Conservation (phyloP, 2,329 filamentous ascomycete species). For the Microdochium nivale region DNA sequence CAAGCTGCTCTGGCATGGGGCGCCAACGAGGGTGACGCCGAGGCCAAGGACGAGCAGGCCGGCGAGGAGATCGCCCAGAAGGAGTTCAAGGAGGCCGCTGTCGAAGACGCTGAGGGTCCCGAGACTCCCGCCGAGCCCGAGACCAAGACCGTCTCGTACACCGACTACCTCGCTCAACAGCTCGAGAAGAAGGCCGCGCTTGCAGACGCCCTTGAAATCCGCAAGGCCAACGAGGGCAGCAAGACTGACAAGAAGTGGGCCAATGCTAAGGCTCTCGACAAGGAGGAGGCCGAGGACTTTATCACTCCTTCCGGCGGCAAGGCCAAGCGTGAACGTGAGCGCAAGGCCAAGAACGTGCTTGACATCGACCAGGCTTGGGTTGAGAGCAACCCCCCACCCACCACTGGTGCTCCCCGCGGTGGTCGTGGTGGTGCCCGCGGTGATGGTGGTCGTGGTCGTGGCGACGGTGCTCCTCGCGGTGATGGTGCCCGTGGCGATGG, state of each 20-base stretch:
- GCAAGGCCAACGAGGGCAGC: slow-evolving; percentile 87
- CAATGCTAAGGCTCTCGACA: slow-evolving; percentile 63
- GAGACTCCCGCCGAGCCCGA: slow-evolving; percentile 53
- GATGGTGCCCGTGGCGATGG: slow-evolving; percentile 42
- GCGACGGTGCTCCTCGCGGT: slow-evolving; percentile 23
- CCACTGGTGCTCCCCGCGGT: slow-evolving; percentile 44
- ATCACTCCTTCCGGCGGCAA: slow-evolving; percentile 68
- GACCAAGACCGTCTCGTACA: slow-evolving; percentile 85
- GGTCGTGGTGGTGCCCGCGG: slow-evolving; percentile 43
- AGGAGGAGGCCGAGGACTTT: slow-evolving; percentile 66
- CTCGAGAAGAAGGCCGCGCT: slow-evolving; percentile 70
- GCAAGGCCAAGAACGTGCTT: slow-evolving; percentile 83
- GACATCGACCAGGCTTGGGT: slow-evolving; percentile 82
- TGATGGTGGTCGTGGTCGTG: slow-evolving; percentile 33
- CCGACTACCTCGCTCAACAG: slow-evolving; percentile 71
- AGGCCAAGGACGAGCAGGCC: slow-evolving; percentile 85
- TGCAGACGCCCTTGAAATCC: slow-evolving; percentile 56
- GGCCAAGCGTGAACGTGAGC: slow-evolving; percentile 75
- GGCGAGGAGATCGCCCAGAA: slow-evolving; percentile 81
- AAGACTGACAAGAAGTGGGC: slow-evolving; percentile 91
- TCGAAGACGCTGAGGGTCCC: slow-evolving; percentile 32
- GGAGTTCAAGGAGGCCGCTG: slow-evolving; percentile 65
- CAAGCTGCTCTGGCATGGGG: slow-evolving; percentile 88
- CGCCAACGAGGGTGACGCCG: slow-evolving; percentile 68
- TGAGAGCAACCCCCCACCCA: slow-evolving; percentile 54